Conservation (phyloP, 257 asterid genomes). For the Gentiana straminea region DNA sequence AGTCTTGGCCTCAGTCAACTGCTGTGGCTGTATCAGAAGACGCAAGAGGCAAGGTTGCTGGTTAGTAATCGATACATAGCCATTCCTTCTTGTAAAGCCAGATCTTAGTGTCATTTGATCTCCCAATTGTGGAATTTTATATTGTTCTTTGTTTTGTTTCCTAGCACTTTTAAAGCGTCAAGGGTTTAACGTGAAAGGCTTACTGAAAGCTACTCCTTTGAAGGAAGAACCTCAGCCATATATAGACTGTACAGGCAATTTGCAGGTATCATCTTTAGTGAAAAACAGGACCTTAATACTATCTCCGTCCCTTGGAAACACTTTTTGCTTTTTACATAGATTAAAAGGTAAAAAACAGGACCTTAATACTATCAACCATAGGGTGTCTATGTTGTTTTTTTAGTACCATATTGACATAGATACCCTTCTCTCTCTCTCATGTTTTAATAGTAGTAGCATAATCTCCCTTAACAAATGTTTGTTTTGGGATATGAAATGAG, state of each 20-base stretch:
- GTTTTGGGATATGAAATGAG: too few species aligned
- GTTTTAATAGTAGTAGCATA: too few species aligned
- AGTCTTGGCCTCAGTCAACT: slow-evolving; percentile 74
- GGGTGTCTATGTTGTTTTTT: too few species aligned
- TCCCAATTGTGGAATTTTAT: slow-evolving; percentile 1
- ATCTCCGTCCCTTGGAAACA: too few species aligned
- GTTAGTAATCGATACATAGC: slow-evolving; percentile 38
- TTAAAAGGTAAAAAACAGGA: too few species aligned
- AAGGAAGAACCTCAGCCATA: slow-evolving; percentile 77
- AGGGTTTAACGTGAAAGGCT: slow-evolving; percentile 91
- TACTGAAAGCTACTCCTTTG: slow-evolving; percentile 79
- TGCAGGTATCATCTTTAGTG: slow-evolving; percentile 48
- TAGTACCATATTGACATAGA: too few species aligned
- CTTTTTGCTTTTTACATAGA: too few species aligned
- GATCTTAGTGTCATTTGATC: slow-evolving; percentile 4
- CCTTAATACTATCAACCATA: too few species aligned
- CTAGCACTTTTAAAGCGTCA: slow-evolving; percentile 92
- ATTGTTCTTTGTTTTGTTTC: slow-evolving; percentile 17
- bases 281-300: too few species aligned
- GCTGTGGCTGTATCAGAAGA: slow-evolving; percentile 75
- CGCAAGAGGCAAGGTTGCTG: slow-evolving; percentile 98
- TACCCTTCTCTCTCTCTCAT: too few species aligned
- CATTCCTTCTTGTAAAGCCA: slow-evolving; percentile 5
- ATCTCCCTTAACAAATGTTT: too few species aligned
- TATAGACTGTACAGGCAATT: slow-evolving; percentile 89